These are phyloP conservation scores for Solanum hybrid DNA, from an alignment of 305 asterid species.

Conservation along the genomic window DNA sequence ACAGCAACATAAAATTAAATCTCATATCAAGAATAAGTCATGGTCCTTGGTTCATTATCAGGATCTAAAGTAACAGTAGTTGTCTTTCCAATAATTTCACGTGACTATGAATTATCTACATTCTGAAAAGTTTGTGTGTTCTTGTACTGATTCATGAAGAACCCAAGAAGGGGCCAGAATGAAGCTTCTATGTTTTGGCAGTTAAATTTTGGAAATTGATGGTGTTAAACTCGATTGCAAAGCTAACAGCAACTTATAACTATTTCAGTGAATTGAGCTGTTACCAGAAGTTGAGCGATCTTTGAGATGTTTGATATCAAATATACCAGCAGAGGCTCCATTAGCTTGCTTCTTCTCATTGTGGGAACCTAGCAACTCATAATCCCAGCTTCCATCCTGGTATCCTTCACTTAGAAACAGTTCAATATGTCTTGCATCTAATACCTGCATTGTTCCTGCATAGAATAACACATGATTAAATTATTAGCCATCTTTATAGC, in stretches of 20 bases:
- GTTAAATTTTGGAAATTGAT: background rate
- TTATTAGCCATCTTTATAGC: background rate
- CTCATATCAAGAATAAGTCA: background rate
- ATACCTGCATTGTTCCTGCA: slow-evolving; percentile 92
- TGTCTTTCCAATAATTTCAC: background rate
- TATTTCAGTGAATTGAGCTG: background rate
- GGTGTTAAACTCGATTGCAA: background rate
- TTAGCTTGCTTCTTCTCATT: slow-evolving; percentile 44
- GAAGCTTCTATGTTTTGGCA: background rate
- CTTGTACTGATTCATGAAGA: background rate
- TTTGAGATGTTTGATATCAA: slow-evolving; percentile 63
- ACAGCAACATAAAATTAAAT: background rate
- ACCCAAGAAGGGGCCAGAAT: background rate
- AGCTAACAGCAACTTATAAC: background rate
- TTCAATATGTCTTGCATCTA: slow-evolving; percentile 89
- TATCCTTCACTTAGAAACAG: slow-evolving; percentile 62
- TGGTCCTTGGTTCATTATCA: background rate
- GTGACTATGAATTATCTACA: background rate
- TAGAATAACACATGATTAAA: background rate
- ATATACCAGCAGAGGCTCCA: slow-evolving; percentile 75
- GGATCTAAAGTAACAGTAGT: background rate
- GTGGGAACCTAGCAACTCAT: slow-evolving; percentile 50
- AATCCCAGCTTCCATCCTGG: slow-evolving; percentile 71
- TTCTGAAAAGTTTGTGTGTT: background rate
- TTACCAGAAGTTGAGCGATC: slow-evolving; percentile 60